These are phyloP conservation scores for Xylaria venustula DNA, from an alignment of 495 filamentous ascomycete genomes.

Conservation along the genomic window DNA sequence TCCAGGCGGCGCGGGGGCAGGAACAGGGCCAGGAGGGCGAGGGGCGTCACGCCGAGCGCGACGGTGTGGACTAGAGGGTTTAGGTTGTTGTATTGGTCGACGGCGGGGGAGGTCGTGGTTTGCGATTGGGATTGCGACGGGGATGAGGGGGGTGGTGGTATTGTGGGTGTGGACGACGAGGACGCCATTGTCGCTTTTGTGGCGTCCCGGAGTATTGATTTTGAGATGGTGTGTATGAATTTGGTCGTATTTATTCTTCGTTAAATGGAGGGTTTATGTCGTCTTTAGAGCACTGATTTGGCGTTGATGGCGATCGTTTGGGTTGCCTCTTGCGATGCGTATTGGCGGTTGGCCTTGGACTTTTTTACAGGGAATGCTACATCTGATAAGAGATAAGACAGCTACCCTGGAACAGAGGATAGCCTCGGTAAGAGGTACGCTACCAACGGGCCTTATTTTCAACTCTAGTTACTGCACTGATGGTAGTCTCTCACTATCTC, in stretches of 20 bases:
- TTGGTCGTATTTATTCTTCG: too few relatives aligned
- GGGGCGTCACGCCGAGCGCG: constrained; percentile 62
- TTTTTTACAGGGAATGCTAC: neutral
- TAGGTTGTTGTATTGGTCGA: constrained; percentile 12
- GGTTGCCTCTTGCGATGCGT: too few relatives aligned
- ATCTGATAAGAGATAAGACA: constrained; percentile 14
- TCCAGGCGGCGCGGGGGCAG: constrained; percentile 82
- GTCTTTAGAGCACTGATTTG: too few relatives aligned
- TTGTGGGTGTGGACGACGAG: constrained; percentile 1
- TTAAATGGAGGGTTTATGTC: neutral
- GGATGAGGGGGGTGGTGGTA: constrained; percentile 7
- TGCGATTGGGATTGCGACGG: constrained; percentile 10
- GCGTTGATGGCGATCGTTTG: too few relatives aligned
- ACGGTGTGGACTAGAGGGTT: constrained; percentile 56
- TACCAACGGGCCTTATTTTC: too few relatives aligned
- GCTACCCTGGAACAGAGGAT: too few relatives aligned
- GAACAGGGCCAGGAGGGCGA: constrained; percentile 66
- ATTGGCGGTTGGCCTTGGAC: constrained; percentile 1
- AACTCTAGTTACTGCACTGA: too few relatives aligned
- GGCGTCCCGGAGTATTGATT: too few relatives aligned
- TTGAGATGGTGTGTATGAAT: too few relatives aligned
- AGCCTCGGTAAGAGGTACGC: too few relatives aligned
- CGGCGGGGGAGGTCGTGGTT: neutral
- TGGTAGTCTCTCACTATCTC: too few relatives aligned
- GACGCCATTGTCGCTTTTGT: constrained; percentile 9